These are phyloP conservation scores for Tulasnella sp. DNA, from an alignment of 768 basidiomycete genomes.

Conservation along the genomic window DNA sequence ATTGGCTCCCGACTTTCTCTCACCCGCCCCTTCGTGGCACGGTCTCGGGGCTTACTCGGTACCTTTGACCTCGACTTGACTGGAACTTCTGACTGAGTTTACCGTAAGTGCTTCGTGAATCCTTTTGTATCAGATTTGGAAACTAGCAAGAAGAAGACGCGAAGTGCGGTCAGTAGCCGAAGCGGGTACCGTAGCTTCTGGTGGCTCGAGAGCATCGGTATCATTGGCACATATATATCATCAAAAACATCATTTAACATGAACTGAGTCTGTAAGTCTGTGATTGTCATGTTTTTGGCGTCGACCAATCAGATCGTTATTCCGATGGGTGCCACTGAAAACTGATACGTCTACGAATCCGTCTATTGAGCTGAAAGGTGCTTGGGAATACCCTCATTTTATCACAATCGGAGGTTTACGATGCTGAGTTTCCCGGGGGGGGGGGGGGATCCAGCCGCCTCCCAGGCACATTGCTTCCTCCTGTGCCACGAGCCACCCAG, in stretches of 20 bases:
- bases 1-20: background rate
- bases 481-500: background rate
- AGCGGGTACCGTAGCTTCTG: background rate
- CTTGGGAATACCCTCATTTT: background rate
- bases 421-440: background rate
- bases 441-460: background rate
- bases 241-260: background rate
- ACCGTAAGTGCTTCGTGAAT: background rate
- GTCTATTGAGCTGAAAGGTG: background rate
- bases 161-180: background rate
- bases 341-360: background rate
- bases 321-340: too few relatives aligned
- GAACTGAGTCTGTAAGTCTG: background rate
- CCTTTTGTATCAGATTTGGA: background rate
- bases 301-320: too few relatives aligned
- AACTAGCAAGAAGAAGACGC: background rate
- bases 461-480: background rate
- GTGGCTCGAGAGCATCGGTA: background rate
- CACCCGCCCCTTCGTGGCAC: background rate
- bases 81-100: background rate
- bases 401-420: background rate
- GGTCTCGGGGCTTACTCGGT: background rate
- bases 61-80: background rate
- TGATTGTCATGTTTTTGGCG: too few relatives aligned
- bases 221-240: background rate